Percentiles rank a stretch among this genome's conserved stretches.
phyloP scores from a whole-genome alignment of 139 green algal species.

The Pleodorina starrii region DNA sequence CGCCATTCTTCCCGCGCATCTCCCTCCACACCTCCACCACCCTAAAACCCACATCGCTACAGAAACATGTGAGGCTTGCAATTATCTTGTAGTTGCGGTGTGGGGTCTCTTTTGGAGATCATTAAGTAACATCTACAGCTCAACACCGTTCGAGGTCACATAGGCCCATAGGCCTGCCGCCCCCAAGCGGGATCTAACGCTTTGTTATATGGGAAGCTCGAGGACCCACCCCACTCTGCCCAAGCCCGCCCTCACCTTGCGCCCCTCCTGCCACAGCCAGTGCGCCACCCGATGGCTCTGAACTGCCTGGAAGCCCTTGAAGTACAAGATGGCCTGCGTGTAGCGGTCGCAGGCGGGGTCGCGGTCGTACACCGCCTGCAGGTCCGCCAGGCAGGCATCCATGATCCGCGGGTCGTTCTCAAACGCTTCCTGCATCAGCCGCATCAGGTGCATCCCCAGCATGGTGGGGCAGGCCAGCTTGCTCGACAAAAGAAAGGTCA shows the following conservation, averaged over 20 bases:
- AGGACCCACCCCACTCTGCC: no score
- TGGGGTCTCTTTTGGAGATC: no score
- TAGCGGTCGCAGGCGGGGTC: slow-evolving; percentile 95
- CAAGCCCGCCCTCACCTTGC: slow-evolving; percentile 74
- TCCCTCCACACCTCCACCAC: no score
- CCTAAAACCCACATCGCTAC: no score
- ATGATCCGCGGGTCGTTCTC: slow-evolving; percentile 68
- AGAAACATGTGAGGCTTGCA: no score
- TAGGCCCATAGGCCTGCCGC: no score
- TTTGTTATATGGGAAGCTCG: no score
- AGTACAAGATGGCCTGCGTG: slow-evolving; percentile 83
- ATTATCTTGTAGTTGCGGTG: no score
- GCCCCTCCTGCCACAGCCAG: slow-evolving; percentile 82
- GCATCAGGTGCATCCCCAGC: slow-evolving; percentile 89
- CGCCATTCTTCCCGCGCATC: no score
- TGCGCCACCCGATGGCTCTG: slow-evolving; percentile 90
- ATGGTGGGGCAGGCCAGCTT: slow-evolving; percentile 91
- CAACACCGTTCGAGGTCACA: no score
- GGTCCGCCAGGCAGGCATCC: slow-evolving; percentile 80
- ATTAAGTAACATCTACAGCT: no score
- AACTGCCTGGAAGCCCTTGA: slow-evolving; percentile 96
- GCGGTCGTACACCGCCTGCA: slow-evolving; percentile 75
- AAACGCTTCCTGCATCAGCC: slow-evolving; percentile 64
- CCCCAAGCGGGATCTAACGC: no score
- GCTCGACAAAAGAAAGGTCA: slow-evolving; percentile 96